These are phyloP conservation scores for Brassica nigra DNA, from an alignment of 345 rosid genomes.

Conservation along the genomic window DNA sequence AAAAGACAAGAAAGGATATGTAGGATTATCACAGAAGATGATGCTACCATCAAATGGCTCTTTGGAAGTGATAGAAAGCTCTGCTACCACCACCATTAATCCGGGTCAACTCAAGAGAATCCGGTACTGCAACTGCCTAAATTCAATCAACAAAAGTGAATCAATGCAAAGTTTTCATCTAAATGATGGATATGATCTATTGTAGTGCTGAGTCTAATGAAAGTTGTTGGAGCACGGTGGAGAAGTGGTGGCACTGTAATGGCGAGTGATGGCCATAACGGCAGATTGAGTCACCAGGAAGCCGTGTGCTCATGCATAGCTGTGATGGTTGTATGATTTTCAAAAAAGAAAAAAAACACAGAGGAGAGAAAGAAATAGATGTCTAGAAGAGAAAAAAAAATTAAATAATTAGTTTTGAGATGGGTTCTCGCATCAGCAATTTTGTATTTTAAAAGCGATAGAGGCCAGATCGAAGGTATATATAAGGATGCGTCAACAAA, in stretches of 20 bases:
- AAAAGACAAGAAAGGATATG: too few species aligned
- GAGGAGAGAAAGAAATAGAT: background rate
- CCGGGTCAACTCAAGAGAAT: background rate
- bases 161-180: background rate
- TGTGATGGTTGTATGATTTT: background rate
- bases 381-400: background rate
- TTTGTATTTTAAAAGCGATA: too few species aligned
- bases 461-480: too few species aligned
- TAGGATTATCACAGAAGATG: background rate
- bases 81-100: background rate
- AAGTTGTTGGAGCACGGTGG: background rate
- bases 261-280: background rate
- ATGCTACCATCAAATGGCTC: background rate
- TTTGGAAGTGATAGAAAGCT: background rate
- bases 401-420: too few species aligned
- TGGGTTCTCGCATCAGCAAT: too few species aligned
- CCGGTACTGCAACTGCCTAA: background rate
- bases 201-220: background rate
- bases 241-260: background rate
- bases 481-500: too few species aligned
- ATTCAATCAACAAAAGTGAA: background rate
- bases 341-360: background rate
- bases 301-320: background rate
- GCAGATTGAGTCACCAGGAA: background rate
- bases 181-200: background rate